Evolutionary conservation across 192 early-diverging fungal species (phyloP), one percentile per base, ranked within the genome.

Genomic region (Thamnidium elegans): DNA sequence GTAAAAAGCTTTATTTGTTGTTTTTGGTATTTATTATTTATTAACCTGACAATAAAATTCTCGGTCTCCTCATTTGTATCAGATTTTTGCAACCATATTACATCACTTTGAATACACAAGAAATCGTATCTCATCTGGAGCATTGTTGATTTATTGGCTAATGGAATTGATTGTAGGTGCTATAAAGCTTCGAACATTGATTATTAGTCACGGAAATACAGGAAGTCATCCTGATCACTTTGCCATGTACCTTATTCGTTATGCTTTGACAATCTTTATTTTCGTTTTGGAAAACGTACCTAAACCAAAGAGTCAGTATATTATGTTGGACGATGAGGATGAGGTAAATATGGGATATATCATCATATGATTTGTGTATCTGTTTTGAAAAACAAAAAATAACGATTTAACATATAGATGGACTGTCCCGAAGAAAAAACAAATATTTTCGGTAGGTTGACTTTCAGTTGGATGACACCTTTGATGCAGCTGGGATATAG

Each of bases 391-490:
- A 17, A 26, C 1, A 26, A 26, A 26, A 26, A 26, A 26, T 26
- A 6, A 20, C 48, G 10, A 7, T 11, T 39, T 51, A 2, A 11
- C 31, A 48, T 32, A 42, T 46, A 78, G 65, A 67, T 69, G 11
- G 53, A 54, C 19, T 82, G 81, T 50, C 93, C 94, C 5, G 94
- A 96, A 66, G 87, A 86, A 19, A 82, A 75, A 10, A 87, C 94
- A 50, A 90, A 91, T 69, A 84, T 98, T 19, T 95, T 95, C 65
- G 90, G 88, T 31, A 81, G 80, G 11, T 66, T 94, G 1, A 86
- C 89, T 3, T 99, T 97, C 74, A 76, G 85, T 31, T 99, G 96
- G 96, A 90, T 99, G 85, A 87, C 89, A 50, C 83, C 86, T 13
- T 65, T 97, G 60, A 90, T 98, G 76, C 86, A 88, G 50, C 71